Percentiles rank a stretch among this genome's conserved stretches.
These are phyloP conservation scores for Cucurbita moschata DNA, from an alignment of 306 rosid genomes.

Conservation along the genomic window DNA sequence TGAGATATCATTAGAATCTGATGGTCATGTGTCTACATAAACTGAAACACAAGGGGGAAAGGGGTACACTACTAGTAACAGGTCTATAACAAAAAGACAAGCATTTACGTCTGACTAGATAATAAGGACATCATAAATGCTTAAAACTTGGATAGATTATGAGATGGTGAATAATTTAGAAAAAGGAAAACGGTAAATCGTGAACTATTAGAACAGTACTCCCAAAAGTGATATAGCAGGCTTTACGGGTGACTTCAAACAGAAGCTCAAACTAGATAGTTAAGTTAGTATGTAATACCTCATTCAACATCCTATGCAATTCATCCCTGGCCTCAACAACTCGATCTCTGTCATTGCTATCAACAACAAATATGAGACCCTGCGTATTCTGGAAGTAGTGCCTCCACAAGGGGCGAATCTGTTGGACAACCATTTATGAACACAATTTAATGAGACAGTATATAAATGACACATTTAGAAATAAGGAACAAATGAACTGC, in stretches of 20 bases:
- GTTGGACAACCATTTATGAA: conserved; percentile 10
- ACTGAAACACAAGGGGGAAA: too few relatives aligned
- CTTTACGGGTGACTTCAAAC: neutral
- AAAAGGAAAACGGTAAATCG: neutral
- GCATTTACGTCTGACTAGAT: neutral
- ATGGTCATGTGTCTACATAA: neutral
- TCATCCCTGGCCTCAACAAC: conserved; percentile 99
- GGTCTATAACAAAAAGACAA: neutral
- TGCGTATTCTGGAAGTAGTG: conserved; percentile 99
- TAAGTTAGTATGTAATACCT: conserved; percentile 29
- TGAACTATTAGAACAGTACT: neutral
- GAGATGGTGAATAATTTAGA: neutral
- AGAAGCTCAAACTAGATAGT: neutral
- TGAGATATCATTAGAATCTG: neutral
- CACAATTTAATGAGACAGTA: neutral
- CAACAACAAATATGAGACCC: conserved; percentile 98
- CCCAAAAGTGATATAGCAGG: neutral
- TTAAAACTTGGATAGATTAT: neutral
- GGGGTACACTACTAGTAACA: neutral
- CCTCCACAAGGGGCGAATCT: conserved; percentile 99
- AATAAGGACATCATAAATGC: neutral
- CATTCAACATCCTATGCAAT: conserved; percentile 97
- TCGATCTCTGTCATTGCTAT: conserved; percentile 98
- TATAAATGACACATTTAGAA: neutral
- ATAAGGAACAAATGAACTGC: neutral